Conservation (phyloP, 345 rosid species). For the Heritiera fomes region DNA sequence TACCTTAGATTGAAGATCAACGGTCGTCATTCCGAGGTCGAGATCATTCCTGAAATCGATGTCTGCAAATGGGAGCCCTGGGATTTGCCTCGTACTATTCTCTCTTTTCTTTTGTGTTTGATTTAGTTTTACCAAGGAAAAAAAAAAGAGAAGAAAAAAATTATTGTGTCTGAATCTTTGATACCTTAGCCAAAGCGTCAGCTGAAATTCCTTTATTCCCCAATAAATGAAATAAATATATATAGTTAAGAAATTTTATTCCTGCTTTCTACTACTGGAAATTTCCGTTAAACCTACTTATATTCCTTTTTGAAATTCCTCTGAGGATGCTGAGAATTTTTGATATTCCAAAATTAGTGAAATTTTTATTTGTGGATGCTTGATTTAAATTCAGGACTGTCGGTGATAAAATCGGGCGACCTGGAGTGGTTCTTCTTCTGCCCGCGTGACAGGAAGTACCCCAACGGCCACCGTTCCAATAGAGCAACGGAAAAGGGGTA, state of each 20-base stretch:
- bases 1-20: slow-evolving; percentile 82
- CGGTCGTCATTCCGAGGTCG: slow-evolving; percentile 76
- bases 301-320: slow-evolving; percentile 19
- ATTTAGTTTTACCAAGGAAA: not conserved
- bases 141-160: not conserved
- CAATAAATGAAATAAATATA: not conserved
- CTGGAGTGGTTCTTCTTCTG: slow-evolving; percentile 98
- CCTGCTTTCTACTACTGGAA: slow-evolving; percentile 7
- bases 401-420: slow-evolving; percentile 84
- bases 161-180: slow-evolving; percentile 17
- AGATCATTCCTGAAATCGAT: slow-evolving; percentile 80
- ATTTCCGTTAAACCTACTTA: not conserved
- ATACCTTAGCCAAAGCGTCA: slow-evolving; percentile 11
- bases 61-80: slow-evolving; percentile 97
- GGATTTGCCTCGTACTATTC: slow-evolving; percentile 76
- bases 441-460: slow-evolving; percentile 88
- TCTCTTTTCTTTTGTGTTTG: not conserved
- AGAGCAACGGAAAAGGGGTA: slow-evolving; percentile 95
- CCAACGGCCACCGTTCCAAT: slow-evolving; percentile 89
- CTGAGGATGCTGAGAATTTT: not conserved
- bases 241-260: not conserved
- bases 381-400: slow-evolving; percentile 43
- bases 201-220: slow-evolving; percentile 18
- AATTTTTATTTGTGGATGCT: not conserved
- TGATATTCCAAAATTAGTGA: not conserved